Base-by-base conservation (phyloP, 768 basidiomycete species). In the Podaxis mareebaensis region DNA sequence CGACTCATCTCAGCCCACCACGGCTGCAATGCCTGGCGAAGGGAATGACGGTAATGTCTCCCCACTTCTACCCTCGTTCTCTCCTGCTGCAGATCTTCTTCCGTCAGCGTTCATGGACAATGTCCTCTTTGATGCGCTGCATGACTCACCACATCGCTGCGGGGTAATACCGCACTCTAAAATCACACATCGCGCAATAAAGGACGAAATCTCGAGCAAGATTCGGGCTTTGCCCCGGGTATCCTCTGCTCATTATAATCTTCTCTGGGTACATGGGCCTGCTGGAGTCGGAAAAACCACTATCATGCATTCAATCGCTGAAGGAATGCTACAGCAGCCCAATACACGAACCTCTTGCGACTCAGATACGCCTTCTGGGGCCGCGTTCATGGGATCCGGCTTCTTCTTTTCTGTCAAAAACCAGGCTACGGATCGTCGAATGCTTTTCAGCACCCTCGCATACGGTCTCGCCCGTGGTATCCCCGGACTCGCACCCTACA, bases 251-350 rank as follows among this genome's bases (percentile, higher is more conserved):
- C 13, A 20, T 24, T 59, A 48, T 26, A 36, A 38, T 10, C 28
- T 62, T 17, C 39, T 62, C n/a, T 62, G 61, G 61, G n/a, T 62
- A 2, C 10, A 55, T 33, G 61, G 53, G 4, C 53, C 53, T 36
- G 61, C 53, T 26, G 61, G 61, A 10, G 53, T 62, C 33, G 61
- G 61, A 15, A 62, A 62, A 46, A 42, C 61, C 2, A 48, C 61
- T 4, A 36, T 62, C 40, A 56, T 48, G 11, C 61, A 46, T 5
- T 56, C 40, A 4, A n/a, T 62, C 7, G 36, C 53, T 4, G 3
- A n/a, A 12, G 17, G 12, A 26, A 26, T 62, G 26, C 40, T 54
- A n/a, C 54, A 28, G 17, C 26, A 26, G 12, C 24, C 53, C 30
- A 26, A n/a, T 30, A 36, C 33, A 38, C n/a, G 17, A 40, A 13